Evolutionary conservation across 2,329 filamentous ascomycete species (phyloP), one percentile per base, ranked within the genome.

Genomic region (Penicillium sp.): DNA sequence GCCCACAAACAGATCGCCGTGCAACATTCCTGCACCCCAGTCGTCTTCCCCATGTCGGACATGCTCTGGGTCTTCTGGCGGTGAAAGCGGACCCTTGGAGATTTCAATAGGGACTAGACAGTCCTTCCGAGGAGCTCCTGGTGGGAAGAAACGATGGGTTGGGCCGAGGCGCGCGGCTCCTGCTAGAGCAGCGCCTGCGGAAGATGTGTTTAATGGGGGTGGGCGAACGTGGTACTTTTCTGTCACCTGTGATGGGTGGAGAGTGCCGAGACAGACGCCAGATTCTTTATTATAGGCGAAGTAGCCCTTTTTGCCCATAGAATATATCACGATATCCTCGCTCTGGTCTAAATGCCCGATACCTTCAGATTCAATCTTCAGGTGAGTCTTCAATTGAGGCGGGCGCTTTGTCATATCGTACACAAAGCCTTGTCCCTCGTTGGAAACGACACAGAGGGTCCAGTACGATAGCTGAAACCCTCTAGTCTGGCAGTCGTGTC

Each of bases 11-110:
- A 76, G 59, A 18, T 74, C 60, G 1, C 72, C 75, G 36, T 69
- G 55, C 5, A 79, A 53, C 73, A 78, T 75, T 4, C 77, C 77
- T 3, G 77, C 76, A 16, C 77, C 77, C 77, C 77, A 80, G 58
- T 79, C 76, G 44, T 80, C 74, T 5, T 75, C 71, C 1, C 66
- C 64, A 31, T 70, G 56, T n/a, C 66, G 54, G 2, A 68, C 55
- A 43, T 68, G 63, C 2, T 61, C 58, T 13, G 60, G 55, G 10
- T 67, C 63, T 9, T 40, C 47, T 4, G 64, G 63, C 4, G 55
- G 48, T 14, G 63, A 59, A 5, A 70, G 64, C 6, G 65, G 65
- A 3, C 69, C 70, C n/a, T 58, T 57, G 1, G 41, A 32, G 2
- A 73, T 16, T 4, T 64, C n/a, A 21, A 73, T 62, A 2, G 68